Evolutionary conservation across 495 filamentous ascomycete genomes (phyloP).

Genomic region (Penicillium psychrofluorescens): DNA sequence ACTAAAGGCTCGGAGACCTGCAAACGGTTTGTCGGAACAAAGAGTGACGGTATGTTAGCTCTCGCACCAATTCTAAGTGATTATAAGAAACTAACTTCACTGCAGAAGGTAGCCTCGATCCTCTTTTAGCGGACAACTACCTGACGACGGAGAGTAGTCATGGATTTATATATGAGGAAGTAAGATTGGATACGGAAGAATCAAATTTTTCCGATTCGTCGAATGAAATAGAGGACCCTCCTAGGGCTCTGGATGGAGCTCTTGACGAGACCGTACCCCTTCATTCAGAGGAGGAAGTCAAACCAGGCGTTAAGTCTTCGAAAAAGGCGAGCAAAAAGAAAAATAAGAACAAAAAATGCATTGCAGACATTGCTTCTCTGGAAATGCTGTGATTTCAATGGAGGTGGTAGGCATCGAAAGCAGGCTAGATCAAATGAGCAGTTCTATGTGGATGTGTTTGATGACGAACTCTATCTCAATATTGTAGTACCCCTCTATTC

Average conservation of each 20-base stretch:
- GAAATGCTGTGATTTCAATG: no score
- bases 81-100: background rate
- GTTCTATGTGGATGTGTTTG: no score
- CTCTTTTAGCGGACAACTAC: background rate
- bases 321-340: background rate
- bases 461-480: no score
- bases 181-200: background rate
- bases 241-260: background rate
- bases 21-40: background rate
- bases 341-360: background rate
- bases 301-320: background rate
- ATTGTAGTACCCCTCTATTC: no score
- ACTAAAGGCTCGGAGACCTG: constrained; percentile 11
- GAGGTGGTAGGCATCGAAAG: no score
- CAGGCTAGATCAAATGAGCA: no score
- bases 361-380: no score
- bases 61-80: background rate
- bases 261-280: background rate
- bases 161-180: background rate
- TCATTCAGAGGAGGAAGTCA: background rate
- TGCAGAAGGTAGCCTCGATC: background rate
- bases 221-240: background rate
- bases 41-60: background rate
- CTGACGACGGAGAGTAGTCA: background rate
- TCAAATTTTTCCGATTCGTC: background rate